Evolutionary conservation across 306 rosid species (phyloP), one percentile per base, ranked within the genome.

Genomic region (Cercis canadensis): DNA sequence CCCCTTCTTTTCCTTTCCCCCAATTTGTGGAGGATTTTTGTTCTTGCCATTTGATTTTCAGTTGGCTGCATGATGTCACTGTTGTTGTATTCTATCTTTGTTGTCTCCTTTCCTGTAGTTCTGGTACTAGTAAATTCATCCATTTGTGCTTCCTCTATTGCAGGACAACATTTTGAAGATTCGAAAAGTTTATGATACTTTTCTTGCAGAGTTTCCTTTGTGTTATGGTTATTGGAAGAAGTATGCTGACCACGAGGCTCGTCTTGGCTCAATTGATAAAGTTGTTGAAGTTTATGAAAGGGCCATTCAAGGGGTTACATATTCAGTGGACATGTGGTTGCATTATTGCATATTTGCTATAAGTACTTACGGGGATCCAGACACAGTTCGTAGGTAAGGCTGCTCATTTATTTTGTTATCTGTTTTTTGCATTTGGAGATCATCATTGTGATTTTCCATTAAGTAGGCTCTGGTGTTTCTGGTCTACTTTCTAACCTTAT

Each of bases 141-240:
- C 11, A 7, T 67, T 57, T 12, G 43, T 60, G 14, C 57, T 53
- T 77, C 65, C 51, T 57, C 31, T 12, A 64, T 76, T 89, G 83
- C 91, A 95, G 99, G 83, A 78, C 69, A 89, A 95, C 86, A 80
- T 94, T 43, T 44, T 83, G 88, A 91, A 87, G 87, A 83, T 95
- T 32, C 85, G 89, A 44, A 89, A 89, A 85, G 96, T 92, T 77
- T 95, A 91, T 80, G 99, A 95, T 82, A 82, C 96, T 51, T 95
- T 95, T 87, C 77, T 95, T 65, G 96, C 86, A 1, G 99, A 95
- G 67, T 95, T 95, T 80, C 99, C 99, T 10, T 67, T 95, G 82
- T 95, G 99, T 80, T 95, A 89, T 74, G 99, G 99, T 46, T 95
- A 95, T 75, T 95, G 99, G 99, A 95, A 95, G 90, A 95, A 95